Evolutionary conservation across 345 rosid species (phyloP).

Genomic region (Euphorbia tirucalli): DNA sequence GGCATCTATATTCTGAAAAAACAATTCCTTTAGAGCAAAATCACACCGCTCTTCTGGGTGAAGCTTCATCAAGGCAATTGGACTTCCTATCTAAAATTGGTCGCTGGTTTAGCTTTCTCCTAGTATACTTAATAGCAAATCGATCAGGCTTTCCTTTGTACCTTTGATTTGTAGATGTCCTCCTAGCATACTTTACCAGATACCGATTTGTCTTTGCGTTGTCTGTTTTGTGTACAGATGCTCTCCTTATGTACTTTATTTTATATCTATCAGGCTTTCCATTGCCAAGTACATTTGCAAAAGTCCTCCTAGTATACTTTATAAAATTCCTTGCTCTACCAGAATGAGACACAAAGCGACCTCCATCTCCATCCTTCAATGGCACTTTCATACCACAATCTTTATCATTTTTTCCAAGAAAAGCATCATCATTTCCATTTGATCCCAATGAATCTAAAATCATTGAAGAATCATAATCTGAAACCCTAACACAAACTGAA

Average conservation of each 20-base stretch:
- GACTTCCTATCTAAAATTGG: conserved; percentile 5
- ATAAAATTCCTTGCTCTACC: conserved; percentile 17
- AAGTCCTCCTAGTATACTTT: conserved; percentile 34
- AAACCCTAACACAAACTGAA: background rate
- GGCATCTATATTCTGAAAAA: background rate
- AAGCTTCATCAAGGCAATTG: conserved; percentile 15
- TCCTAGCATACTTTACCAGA: conserved; percentile 1
- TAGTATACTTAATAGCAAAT: conserved; percentile 29
- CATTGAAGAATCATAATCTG: conserved; percentile 1
- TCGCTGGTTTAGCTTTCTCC: conserved; percentile 30
- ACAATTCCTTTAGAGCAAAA: conserved; percentile 15
- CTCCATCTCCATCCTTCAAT: conserved; percentile 28
- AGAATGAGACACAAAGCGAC: conserved; percentile 21
- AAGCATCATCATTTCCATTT: conserved; percentile 2
- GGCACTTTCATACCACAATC: background rate
- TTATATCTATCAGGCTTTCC: conserved; percentile 33
- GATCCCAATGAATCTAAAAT: conserved; percentile 1
- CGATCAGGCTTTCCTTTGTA: background rate
- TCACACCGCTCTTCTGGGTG: no score
- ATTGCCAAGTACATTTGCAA: conserved; percentile 5
- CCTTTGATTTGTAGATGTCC: background rate
- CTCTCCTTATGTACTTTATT: conserved; percentile 40
- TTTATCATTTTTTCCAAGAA: no score
- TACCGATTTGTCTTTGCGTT: background rate
- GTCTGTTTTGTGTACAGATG: background rate